Evolutionary conservation across 805 yeast genomes (phyloP).

Genomic region (Teunomyces aglyptinius): DNA sequence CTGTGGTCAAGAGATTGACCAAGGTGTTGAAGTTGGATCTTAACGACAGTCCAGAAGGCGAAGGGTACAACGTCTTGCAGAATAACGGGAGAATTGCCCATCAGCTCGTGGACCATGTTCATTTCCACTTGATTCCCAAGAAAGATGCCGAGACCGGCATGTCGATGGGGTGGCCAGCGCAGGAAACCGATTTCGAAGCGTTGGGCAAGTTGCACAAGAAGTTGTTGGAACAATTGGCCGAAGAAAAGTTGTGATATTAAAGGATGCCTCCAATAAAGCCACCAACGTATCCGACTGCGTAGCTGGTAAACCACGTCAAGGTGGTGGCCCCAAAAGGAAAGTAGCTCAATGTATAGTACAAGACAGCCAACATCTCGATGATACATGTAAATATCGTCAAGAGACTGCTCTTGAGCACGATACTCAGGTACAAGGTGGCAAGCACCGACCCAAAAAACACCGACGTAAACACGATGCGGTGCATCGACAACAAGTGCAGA

Average conservation of each 20-base stretch:
- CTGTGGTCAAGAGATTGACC: conserved; percentile 84
- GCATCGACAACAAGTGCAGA: conserved; percentile 69
- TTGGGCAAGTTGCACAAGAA: conserved; percentile 66
- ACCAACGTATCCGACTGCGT: conserved; percentile 43
- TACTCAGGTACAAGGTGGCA: conserved; percentile 75
- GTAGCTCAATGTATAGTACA: conserved; percentile 87
- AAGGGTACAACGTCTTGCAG: conserved; percentile 85
- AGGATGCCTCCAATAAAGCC: conserved; percentile 46
- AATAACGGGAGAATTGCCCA: conserved; percentile 96
- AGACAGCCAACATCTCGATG: conserved; percentile 79
- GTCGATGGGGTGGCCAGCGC: conserved; percentile 93
- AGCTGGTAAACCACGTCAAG: conserved; percentile 47
- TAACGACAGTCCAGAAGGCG: conserved; percentile 61
- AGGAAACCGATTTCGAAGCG: conserved; percentile 70
- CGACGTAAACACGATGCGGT: conserved; percentile 74
- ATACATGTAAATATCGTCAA: conserved; percentile 74
- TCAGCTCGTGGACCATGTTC: conserved; percentile 94
- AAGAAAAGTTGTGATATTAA: conserved; percentile 13
- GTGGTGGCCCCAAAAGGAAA: conserved; percentile 95
- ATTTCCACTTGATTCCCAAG: conserved; percentile 95
- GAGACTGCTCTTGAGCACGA: conserved; percentile 63
- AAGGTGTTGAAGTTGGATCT: conserved; percentile 63
- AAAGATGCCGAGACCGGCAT: conserved; percentile 70
- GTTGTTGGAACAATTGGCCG: conserved; percentile 32
- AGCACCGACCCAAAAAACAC: conserved; percentile 80